phyloP scores from a whole-genome alignment of 441 rosid genomes.

The Populus trichocarpa region DNA sequence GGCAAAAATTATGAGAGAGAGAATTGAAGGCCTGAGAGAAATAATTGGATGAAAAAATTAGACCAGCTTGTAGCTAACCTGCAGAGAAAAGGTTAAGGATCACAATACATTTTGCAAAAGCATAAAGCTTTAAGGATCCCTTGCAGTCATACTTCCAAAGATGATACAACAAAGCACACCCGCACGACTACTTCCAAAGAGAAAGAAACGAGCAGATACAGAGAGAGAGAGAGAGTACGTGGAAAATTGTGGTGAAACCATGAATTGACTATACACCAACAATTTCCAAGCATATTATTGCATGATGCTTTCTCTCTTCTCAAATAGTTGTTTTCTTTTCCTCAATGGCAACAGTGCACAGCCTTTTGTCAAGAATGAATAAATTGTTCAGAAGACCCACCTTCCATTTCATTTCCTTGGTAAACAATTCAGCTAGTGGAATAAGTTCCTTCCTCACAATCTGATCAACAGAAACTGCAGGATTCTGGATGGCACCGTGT shows the following conservation, averaged over 20 bases:
- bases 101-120: too few relatives aligned
- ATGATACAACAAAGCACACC: too few relatives aligned
- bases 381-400: neutral
- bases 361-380: neutral
- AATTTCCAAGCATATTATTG: neutral
- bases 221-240: too few relatives aligned
- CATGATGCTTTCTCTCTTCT: neutral
- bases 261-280: neutral
- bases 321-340: neutral
- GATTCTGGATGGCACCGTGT: neutral
- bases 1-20: too few relatives aligned
- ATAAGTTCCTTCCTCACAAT: neutral
- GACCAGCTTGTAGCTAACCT: too few relatives aligned
- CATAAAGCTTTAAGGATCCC: too few relatives aligned
- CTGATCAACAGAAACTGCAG: neutral
- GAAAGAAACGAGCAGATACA: too few relatives aligned
- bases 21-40: too few relatives aligned
- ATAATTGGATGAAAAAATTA: too few relatives aligned
- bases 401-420: neutral
- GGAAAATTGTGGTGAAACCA: conserved; percentile 4
- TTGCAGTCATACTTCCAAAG: too few relatives aligned
- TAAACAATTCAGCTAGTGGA: neutral
- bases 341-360: neutral
- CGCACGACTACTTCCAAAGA: too few relatives aligned
- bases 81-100: too few relatives aligned